These are phyloP conservation scores for Cytospora schulzeri DNA, from an alignment of 2,329 filamentous ascomycete genomes.

Conservation along the genomic window DNA sequence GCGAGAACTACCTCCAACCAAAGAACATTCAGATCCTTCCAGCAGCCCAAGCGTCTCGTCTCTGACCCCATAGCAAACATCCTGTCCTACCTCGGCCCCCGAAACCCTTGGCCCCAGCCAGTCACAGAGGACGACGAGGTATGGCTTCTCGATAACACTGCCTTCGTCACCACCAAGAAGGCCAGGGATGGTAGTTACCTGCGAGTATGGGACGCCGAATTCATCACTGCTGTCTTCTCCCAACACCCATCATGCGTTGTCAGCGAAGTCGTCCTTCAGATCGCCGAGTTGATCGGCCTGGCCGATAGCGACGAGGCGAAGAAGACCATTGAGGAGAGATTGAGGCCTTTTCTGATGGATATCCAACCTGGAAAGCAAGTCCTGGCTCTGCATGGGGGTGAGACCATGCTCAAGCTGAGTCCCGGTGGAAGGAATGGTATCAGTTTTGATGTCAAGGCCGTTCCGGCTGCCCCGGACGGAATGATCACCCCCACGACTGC, in stretches of 20 bases:
- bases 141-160: conserved; percentile 91
- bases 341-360: conserved; percentile 78
- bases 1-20: conserved; percentile 4
- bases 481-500: conserved; percentile 50
- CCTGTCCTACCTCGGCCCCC: conserved; percentile 52
- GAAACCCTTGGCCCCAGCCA: conserved; percentile 60
- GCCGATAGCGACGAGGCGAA: conserved; percentile 60
- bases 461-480: conserved; percentile 53
- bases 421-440: conserved; percentile 75
- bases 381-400: conserved; percentile 59
- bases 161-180: conserved; percentile 58
- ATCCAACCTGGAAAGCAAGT: conserved; percentile 72
- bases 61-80: conserved; percentile 38
- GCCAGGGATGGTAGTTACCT: conserved; percentile 36
- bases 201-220: conserved; percentile 73
- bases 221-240: conserved; percentile 80
- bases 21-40: neutral
- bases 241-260: conserved; percentile 68
- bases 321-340: conserved; percentile 62
- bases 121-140: conserved; percentile 70
- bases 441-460: conserved; percentile 61
- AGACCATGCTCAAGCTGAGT: conserved; percentile 56
- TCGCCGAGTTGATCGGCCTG: conserved; percentile 71
- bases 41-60: conserved; percentile 9
- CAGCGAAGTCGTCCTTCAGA: conserved; percentile 67